Percentiles rank a stretch among this genome's conserved stretches.
These are phyloP conservation scores for Xerocomus nothofagi DNA, from an alignment of 1,284 basidiomycete genomes.

Conservation along the genomic window DNA sequence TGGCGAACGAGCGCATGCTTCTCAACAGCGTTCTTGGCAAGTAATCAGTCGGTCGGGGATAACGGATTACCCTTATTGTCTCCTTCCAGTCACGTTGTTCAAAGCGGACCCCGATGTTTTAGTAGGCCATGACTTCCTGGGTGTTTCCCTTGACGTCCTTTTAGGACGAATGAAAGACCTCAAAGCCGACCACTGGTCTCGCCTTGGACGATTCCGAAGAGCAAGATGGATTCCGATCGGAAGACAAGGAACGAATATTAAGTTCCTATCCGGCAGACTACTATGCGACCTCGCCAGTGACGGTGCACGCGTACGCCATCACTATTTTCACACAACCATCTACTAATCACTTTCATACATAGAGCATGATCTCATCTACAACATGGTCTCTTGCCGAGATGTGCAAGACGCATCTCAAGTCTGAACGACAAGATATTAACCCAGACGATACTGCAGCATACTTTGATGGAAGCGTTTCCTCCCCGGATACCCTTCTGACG, in stretches of 20 bases:
- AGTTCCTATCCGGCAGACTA: slow-evolving; percentile 83
- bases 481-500: slow-evolving; percentile 78
- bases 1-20: slow-evolving; percentile 84
- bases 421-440: slow-evolving; percentile 89
- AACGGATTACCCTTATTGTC: background rate
- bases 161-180: slow-evolving; percentile 90
- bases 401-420: slow-evolving; percentile 87
- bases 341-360: background rate
- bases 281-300: slow-evolving; percentile 94
- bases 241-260: slow-evolving; percentile 83
- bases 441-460: slow-evolving; percentile 92
- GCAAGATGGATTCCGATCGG: slow-evolving; percentile 82
- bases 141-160: slow-evolving; percentile 89
- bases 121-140: slow-evolving; percentile 93
- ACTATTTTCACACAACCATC: background rate
- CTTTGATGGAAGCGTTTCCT: slow-evolving; percentile 83
- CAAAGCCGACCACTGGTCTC: slow-evolving; percentile 91
- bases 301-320: slow-evolving; percentile 75
- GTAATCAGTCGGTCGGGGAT: slow-evolving; percentile 14
- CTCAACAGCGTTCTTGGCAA: slow-evolving; percentile 80
- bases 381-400: slow-evolving; percentile 99
- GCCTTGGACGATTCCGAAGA: slow-evolving; percentile 89
- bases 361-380: slow-evolving; percentile 93
- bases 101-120: slow-evolving; percentile 94
- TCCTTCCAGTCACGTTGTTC: slow-evolving; percentile 67